Percentiles rank a stretch among this genome's conserved stretches.
Conservation (phyloP, 2,329 filamentous ascomycete species). For the Hysterium pulicare region DNA sequence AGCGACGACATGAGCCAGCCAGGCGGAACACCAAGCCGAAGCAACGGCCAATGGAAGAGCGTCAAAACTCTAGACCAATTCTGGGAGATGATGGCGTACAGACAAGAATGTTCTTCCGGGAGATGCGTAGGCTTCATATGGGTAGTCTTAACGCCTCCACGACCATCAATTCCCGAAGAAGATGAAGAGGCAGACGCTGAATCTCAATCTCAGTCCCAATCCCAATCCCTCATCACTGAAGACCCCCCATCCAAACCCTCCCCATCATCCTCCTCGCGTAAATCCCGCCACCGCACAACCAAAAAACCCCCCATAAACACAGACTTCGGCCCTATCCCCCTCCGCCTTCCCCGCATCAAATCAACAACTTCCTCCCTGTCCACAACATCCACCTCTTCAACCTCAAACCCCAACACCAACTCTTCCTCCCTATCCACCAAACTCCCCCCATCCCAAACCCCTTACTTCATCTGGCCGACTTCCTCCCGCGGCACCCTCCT, state of each 20-base stretch:
- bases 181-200: conserved; percentile 18
- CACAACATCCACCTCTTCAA: not conserved
- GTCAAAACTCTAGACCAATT: conserved; percentile 84
- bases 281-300: not conserved
- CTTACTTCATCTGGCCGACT: conserved; percentile 64
- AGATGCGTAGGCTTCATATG: conserved; percentile 92
- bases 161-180: conserved; percentile 31
- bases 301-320: conserved; percentile 17
- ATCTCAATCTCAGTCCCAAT: conserved; percentile 22
- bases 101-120: conserved; percentile 93
- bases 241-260: conserved; percentile 11
- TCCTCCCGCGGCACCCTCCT: conserved; percentile 62
- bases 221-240: conserved; percentile 18
- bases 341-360: conserved; percentile 1
- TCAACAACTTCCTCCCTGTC: not conserved
- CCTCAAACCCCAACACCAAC: conserved; percentile 16
- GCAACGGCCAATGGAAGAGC: conserved; percentile 74
- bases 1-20: conserved; percentile 30
- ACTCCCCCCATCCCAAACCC: conserved; percentile 49
- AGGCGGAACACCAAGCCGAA: conserved; percentile 44
- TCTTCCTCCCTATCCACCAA: conserved; percentile 45
- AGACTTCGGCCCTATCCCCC: conserved; percentile 46
- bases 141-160: conserved; percentile 73
- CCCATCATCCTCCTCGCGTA: conserved; percentile 11
- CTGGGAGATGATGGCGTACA: conserved; percentile 97